Percentiles rank a stretch among this genome's conserved stretches.
phyloP scores from a whole-genome alignment of 257 asterid species.

The Nicotiana paniculata region DNA sequence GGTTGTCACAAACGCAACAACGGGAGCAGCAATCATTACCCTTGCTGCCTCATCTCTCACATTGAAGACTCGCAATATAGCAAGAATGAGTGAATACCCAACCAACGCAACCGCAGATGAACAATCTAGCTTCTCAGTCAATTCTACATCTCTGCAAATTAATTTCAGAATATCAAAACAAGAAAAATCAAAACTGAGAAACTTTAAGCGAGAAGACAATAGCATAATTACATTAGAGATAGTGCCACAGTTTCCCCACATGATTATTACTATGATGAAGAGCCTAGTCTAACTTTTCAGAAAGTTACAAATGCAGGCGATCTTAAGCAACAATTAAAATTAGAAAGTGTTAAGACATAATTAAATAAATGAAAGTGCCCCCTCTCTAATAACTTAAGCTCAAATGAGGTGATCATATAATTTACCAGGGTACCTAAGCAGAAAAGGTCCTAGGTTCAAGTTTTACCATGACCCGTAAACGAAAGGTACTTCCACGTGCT shows the following conservation, averaged over 20 bases:
- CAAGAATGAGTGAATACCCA: slow-evolving; percentile 47
- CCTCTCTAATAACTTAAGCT: background rate
- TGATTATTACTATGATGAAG: background rate
- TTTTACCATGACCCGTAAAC: background rate
- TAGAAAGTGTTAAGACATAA: background rate
- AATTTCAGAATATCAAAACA: slow-evolving; percentile 3
- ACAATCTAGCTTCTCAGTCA: slow-evolving; percentile 70
- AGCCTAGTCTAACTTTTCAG: background rate
- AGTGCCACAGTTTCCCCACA: background rate
- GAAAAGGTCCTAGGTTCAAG: background rate
- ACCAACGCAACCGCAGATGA: slow-evolving; percentile 46
- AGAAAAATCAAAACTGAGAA: slow-evolving; percentile 1
- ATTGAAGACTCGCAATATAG: slow-evolving; percentile 40
- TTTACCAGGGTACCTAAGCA: background rate
- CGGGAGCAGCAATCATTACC: slow-evolving; percentile 68
- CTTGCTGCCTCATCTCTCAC: slow-evolving; percentile 48
- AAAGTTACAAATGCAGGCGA: background rate
- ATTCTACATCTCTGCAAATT: slow-evolving; percentile 56
- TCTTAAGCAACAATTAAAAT: background rate
- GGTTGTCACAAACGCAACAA: slow-evolving; percentile 42
- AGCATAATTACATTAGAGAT: background rate
- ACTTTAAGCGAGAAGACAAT: background rate
- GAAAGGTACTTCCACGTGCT: background rate
- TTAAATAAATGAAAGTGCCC: background rate
- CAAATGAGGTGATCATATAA: background rate